Evolutionary conservation across 768 basidiomycete species (phyloP).

Genomic region (Ramaria rubella): DNA sequence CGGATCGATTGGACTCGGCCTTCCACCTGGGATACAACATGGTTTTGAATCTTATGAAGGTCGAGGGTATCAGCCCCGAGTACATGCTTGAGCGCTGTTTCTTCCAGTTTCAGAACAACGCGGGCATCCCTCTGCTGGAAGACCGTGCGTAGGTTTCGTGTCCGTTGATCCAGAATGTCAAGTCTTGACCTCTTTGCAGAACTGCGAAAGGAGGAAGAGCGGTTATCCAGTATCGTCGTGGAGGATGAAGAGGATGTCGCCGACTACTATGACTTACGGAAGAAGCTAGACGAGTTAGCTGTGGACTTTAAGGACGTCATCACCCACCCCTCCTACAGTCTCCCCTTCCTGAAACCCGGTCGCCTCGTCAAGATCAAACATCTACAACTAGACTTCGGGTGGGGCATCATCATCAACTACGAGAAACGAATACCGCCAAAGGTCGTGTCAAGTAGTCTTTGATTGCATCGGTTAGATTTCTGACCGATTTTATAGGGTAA

Average conservation of each 20-base stretch:
- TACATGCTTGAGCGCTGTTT: conserved; percentile 97
- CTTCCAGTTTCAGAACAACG: conserved; percentile 95
- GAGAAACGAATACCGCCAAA: conserved; percentile 83
- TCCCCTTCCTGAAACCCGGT: conserved; percentile 90
- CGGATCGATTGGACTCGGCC: conserved; percentile 93
- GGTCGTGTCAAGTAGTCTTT: conserved; percentile 17
- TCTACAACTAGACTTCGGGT: conserved; percentile 85
- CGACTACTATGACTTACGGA: conserved; percentile 89
- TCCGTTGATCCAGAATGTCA: not conserved
- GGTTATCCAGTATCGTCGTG: conserved; percentile 57
- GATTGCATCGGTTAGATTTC: not conserved
- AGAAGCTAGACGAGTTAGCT: conserved; percentile 85
- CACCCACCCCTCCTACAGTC: conserved; percentile 90
- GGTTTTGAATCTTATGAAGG: conserved; percentile 96
- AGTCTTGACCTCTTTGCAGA: conserved; percentile 40
- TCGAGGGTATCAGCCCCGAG: conserved; percentile 97
- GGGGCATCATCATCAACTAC: conserved; percentile 92
- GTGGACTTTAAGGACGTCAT: conserved; percentile 88
- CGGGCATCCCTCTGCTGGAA: conserved; percentile 80
- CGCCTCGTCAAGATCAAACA: conserved; percentile 89
- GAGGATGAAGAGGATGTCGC: conserved; percentile 77
- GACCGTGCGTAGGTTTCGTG: conserved; percentile 49
- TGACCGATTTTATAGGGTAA: not conserved
- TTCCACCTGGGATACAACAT: conserved; percentile 99
- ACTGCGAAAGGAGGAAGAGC: conserved; percentile 63